Conservation (phyloP, 2,329 filamentous ascomycete genomes). For the Cordyceps tenuipes region DNA sequence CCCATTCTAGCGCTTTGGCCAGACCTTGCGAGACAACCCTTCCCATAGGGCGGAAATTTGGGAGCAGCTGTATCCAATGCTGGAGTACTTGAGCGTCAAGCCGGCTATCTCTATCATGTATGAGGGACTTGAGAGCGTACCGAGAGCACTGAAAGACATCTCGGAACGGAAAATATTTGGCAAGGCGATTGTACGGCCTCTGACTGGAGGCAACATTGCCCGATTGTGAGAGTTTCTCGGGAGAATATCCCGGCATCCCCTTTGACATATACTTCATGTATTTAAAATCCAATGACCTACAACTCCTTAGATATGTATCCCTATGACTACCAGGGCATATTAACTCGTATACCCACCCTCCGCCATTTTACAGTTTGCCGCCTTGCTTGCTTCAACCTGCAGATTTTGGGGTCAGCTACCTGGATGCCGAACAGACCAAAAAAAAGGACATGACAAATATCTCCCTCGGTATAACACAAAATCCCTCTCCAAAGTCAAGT, state of each 20-base stretch:
- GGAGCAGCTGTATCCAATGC: slow-evolving; percentile 40
- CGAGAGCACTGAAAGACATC: slow-evolving; percentile 42
- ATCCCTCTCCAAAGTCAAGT: neutral
- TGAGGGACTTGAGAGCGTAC: slow-evolving; percentile 39
- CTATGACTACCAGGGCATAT: neutral
- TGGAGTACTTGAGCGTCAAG: slow-evolving; percentile 38
- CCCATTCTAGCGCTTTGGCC: slow-evolving; percentile 41
- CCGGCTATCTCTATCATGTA: slow-evolving; percentile 45
- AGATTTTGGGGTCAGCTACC: neutral
- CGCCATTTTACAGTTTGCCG: neutral
- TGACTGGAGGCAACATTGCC: slow-evolving; percentile 7
- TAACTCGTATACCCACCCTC: neutral
- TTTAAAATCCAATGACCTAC: slow-evolving; percentile 8
- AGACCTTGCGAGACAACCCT: slow-evolving; percentile 42
- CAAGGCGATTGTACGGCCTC: slow-evolving; percentile 44
- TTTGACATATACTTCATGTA: neutral
- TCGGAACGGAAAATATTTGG: slow-evolving; percentile 42
- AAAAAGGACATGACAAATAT: slow-evolving; percentile 5
- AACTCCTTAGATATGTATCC: slow-evolving; percentile 11
- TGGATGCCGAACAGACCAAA: neutral
- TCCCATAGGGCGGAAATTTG: slow-evolving; percentile 39
- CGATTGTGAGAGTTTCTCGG: neutral
- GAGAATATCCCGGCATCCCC: neutral
- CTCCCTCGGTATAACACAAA: neutral
- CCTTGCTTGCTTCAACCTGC: neutral